Conservation (phyloP, 345 rosid species). For the Citrus inodora region DNA sequence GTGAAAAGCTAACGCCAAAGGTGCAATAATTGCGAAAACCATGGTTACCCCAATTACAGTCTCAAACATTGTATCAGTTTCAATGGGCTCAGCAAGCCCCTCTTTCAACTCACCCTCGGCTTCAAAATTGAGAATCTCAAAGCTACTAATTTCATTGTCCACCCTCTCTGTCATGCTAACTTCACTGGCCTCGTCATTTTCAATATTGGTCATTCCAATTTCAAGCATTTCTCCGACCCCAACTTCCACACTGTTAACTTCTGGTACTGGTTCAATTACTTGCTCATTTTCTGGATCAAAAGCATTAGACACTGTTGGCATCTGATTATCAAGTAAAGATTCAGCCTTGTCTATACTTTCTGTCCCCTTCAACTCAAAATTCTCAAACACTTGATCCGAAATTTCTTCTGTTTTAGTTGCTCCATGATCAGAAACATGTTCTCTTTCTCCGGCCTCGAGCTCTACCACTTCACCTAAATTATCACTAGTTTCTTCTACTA, state of each 20-base stretch:
- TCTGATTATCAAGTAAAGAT: constrained; percentile 3
- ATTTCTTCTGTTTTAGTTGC: not conserved
- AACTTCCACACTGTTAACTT: not conserved
- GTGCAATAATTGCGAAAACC: constrained; percentile 17
- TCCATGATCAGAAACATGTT: not conserved
- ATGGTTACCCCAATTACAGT: constrained; percentile 5
- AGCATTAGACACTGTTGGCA: not conserved
- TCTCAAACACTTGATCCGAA: constrained; percentile 4
- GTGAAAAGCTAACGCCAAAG: constrained; percentile 6
- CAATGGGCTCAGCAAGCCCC: constrained; percentile 9
- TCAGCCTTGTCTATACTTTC: constrained; percentile 7
- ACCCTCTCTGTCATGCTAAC: not conserved
- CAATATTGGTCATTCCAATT: not conserved
- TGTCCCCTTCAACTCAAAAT: constrained; percentile 1
- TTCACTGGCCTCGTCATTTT: not conserved
- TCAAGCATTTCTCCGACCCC: constrained; percentile 1
- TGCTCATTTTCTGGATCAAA: constrained; percentile 6
- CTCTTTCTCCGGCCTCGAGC: constrained; percentile 1
- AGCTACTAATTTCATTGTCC: not conserved
- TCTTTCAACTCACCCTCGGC: not conserved
- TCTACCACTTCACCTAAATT: not conserved
- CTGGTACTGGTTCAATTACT: constrained; percentile 5
- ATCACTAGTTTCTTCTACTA: constrained; percentile 5
- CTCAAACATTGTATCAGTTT: constrained; percentile 6
- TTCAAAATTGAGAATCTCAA: constrained; percentile 1